Percentiles rank a stretch among this genome's conserved stretches.
phyloP scores from a whole-genome alignment of 2,329 filamentous ascomycete genomes.

The Pseudogymnoascus sp. region DNA sequence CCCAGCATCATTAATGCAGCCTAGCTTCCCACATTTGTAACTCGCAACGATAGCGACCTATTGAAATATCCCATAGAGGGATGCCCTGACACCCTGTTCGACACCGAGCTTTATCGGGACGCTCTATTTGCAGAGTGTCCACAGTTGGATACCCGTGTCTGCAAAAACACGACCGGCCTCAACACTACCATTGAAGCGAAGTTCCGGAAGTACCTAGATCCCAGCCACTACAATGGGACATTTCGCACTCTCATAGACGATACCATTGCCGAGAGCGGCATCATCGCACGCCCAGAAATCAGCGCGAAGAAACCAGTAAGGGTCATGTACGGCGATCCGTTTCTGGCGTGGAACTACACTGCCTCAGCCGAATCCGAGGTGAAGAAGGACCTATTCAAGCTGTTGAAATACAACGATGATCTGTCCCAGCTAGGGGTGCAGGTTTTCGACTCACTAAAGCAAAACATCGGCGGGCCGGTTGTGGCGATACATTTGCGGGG shows the following conservation, averaged over 20 bases:
- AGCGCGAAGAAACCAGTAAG: slow-evolving; percentile 14
- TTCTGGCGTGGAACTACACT: slow-evolving; percentile 20
- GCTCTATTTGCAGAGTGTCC: slow-evolving; percentile 15
- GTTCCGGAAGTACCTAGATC: slow-evolving; percentile 10
- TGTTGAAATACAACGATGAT: slow-evolving; percentile 16
- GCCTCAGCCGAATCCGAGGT: slow-evolving; percentile 15
- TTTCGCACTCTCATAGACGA: slow-evolving; percentile 8
- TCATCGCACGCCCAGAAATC: slow-evolving; percentile 9
- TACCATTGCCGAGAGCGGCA: not conserved
- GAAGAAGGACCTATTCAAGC: slow-evolving; percentile 20
- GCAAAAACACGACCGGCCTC: slow-evolving; percentile 19
- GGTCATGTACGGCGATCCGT: slow-evolving; percentile 19
- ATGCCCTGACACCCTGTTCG: slow-evolving; percentile 16
- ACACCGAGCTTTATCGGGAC: slow-evolving; percentile 13
- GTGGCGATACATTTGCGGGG: slow-evolving; percentile 22
- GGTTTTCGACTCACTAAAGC: slow-evolving; percentile 13
- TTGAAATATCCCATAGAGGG: not conserved
- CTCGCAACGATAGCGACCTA: slow-evolving; percentile 13
- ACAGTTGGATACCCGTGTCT: slow-evolving; percentile 15
- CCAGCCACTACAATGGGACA: slow-evolving; percentile 9
- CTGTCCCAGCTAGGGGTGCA: slow-evolving; percentile 15
- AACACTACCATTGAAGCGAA: slow-evolving; percentile 11
- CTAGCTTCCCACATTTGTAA: slow-evolving; percentile 16
- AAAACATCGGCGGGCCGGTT: not conserved
- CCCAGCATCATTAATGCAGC: not conserved